Base-by-base conservation (phyloP, 495 filamentous ascomycete species). In the Hypoxylon fuscum region DNA sequence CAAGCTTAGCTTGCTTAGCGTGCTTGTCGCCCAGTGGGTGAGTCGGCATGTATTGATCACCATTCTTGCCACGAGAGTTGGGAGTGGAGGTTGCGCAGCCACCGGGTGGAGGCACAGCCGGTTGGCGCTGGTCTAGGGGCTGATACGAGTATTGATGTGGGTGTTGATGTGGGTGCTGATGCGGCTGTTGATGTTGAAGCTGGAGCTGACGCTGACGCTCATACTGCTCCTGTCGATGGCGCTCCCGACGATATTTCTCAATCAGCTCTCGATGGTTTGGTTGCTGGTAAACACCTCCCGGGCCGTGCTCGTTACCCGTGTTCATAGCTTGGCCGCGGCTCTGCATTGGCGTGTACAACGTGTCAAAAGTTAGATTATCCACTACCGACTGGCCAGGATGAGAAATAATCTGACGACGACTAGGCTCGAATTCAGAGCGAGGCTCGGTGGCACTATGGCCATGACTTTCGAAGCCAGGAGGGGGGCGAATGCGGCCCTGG, bases 261-360 rank as follows among this genome's bases (percentile, higher is more conserved):
- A n/a, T n/a, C n/a, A n/a, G n/a, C n/a, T n/a, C n/a, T 5, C 34
- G 2, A 0, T 29, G 4, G 14, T 6, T 17, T 17, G 4, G 25
- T 8, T 27, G 25, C 25, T 27, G 25, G n/a, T n/a, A n/a, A n/a
- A n/a, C n/a, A n/a, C n/a, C 25, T 27, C 25, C 8, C 25, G 25
- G 25, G 3, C 3, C 25, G 8, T 27, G 25, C 25, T 27, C 25
- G 8, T 3, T 27, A 8, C 3, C 25, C 25, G 25, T 8, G 25
- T 27, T 27, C 25, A n/a, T n/a, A n/a, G n/a, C n/a, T n/a, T 27
- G 25, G 25, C 25, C 4, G 3, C 59, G 59, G 3, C 44, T 3
- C 22, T 55, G 44, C n/a, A 62, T 31, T 0, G 59, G 59, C 7
- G 38, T 14, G 21, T 55, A 62, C 2, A 31, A 9, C 0, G 29